phyloP scores from a whole-genome alignment of 306 rosid species.

The Styphnolobium japonicum region DNA sequence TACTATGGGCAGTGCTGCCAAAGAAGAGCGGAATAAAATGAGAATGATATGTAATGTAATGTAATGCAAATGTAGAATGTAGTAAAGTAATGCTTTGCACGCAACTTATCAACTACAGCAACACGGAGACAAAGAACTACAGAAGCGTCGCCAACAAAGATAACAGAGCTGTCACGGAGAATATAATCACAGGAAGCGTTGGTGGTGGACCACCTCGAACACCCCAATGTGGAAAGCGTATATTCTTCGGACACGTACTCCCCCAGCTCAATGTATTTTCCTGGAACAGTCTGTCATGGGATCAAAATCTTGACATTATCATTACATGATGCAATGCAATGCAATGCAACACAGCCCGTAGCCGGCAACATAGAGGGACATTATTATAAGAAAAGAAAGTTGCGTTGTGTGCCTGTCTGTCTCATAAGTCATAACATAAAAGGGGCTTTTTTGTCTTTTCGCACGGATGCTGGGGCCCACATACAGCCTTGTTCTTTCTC shows the following conservation, averaged over 20 bases:
- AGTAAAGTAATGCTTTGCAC: conserved; percentile 5
- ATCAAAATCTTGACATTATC: conserved; percentile 10
- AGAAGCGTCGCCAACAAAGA: neutral
- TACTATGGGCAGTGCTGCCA: neutral
- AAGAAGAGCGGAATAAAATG: neutral
- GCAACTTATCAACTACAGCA: neutral
- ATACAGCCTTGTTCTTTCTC: conserved; percentile 4
- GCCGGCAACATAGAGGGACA: conserved; percentile 16
- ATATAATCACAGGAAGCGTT: conserved; percentile 18
- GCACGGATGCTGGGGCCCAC: neutral
- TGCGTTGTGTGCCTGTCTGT: neutral
- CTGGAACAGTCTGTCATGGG: conserved; percentile 29
- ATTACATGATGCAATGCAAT: neutral
- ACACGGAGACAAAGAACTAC: no score
- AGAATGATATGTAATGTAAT: neutral
- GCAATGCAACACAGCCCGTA: neutral
- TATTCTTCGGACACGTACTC: neutral
- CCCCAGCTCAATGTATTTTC: neutral
- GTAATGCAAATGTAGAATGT: no score
- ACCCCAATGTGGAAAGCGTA: neutral
- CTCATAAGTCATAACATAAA: conserved; percentile 7
- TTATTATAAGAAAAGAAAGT: neutral
- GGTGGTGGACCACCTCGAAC: conserved; percentile 28
- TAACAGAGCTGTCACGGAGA: conserved; percentile 29
- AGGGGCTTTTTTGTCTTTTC: conserved; percentile 16